A percentile compares a stretch with the other conserved stretches of the same genome.
Evolutionary conservation across 805 yeast genomes (phyloP).

Genomic region (Wickerhamomyces ciferrii): DNA sequence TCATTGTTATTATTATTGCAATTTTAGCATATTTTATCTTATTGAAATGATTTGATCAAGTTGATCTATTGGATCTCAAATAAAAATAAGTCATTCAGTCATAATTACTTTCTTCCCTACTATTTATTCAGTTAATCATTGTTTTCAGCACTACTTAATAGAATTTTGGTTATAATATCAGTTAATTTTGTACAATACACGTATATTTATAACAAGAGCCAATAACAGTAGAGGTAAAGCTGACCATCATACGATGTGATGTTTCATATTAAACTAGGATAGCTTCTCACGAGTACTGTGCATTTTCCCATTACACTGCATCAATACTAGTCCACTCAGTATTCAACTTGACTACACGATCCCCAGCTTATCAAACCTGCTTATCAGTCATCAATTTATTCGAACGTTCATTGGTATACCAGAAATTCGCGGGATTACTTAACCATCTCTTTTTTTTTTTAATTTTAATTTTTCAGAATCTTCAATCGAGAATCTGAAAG

Average conservation of each 20-base stretch:
- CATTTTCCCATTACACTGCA: too few species aligned
- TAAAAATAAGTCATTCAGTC: too few species aligned
- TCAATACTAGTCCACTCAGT: too few species aligned
- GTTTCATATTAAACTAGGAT: too few species aligned
- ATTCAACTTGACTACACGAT: too few species aligned
- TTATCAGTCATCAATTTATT: neutral
- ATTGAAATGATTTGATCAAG: neutral
- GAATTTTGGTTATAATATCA: neutral
- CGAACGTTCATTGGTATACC: neutral
- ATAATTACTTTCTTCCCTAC: too few species aligned
- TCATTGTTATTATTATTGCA: conserved; percentile 14
- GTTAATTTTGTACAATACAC: neutral
- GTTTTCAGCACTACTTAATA: neutral
- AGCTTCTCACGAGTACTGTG: too few species aligned
- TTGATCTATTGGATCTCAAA: too few species aligned
- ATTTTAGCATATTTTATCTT: conserved; percentile 15
- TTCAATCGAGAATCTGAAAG: neutral
- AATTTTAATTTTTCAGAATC: neutral
- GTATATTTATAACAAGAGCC: neutral
- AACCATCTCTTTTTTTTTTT: neutral
- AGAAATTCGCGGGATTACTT: neutral
- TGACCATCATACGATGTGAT: too few species aligned
- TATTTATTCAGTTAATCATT: neutral
- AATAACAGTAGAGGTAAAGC: too few species aligned
- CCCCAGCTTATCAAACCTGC: neutral